These are phyloP conservation scores for Pyrenula aspistea DNA, from an alignment of 495 filamentous ascomycete genomes.

Conservation along the genomic window DNA sequence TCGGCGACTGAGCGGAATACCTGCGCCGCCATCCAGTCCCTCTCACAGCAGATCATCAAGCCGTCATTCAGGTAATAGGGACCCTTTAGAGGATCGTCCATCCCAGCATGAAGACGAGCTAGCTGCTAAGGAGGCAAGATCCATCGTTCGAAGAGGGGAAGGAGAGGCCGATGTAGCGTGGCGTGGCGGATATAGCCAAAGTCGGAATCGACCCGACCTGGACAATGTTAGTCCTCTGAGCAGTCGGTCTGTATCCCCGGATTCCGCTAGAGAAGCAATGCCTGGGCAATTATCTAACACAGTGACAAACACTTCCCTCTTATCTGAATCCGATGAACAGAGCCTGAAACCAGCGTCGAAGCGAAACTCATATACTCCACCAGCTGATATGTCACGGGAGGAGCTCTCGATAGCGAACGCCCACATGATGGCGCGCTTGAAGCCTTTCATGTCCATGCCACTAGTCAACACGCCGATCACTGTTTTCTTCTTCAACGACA, in stretches of 20 bases:
- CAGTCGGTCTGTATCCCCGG: constrained; percentile 9
- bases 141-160: constrained; percentile 58
- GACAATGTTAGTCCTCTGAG: constrained; percentile 11
- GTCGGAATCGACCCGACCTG: constrained; percentile 15
- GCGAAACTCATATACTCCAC: constrained; percentile 35
- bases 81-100: constrained; percentile 16
- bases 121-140: constrained; percentile 58
- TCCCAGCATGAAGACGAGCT: constrained; percentile 44
- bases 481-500: constrained; percentile 83
- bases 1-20: constrained; percentile 72
- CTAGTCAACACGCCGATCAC: constrained; percentile 64
- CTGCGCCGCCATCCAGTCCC: constrained; percentile 38
- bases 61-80: constrained; percentile 16
- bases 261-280: background rate
- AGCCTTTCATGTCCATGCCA: constrained; percentile 79
- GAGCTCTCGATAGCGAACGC: constrained; percentile 72
- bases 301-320: constrained; percentile 6
- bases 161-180: constrained; percentile 58
- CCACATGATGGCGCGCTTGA: constrained; percentile 73
- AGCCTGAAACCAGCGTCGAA: constrained; percentile 23
- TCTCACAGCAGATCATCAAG: constrained; percentile 25
- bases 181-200: constrained; percentile 44
- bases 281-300: constrained; percentile 7
- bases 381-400: constrained; percentile 47
- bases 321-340: constrained; percentile 15